Evolutionary conservation across 2,329 filamentous ascomycete genomes (phyloP), one percentile per base, ranked within the genome.

Genomic region (Colletotrichum sp.): DNA sequence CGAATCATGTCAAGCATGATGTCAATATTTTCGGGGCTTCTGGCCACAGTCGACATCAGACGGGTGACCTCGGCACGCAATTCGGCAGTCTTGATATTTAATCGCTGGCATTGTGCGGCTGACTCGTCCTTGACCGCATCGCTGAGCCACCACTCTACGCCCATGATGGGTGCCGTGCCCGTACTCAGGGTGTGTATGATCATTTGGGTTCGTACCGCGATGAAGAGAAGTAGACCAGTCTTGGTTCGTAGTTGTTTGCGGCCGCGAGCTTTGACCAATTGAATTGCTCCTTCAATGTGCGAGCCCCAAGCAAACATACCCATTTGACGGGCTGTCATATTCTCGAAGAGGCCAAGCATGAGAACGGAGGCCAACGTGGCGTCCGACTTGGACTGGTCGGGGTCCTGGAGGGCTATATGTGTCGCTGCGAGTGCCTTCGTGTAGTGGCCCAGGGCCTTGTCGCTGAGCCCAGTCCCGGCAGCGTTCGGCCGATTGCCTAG

Each of bases 231-330:
- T 36, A 89, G 81, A 1, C 91, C 92, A 4, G 86, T 84, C 80
- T 87, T 88, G 16, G 89, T 91, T 57, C 85, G 84, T 12, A 92
- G 80, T 78, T 92, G 90, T 77, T 89, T 88, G 78, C 87, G 88
- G 6, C 91, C 90, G 61, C 92, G 87, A 12, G 88, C 87, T 80
- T 90, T 91, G 69, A 92, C 90, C 2, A 93, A 84, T 78, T 91
- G 89, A 36, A 93, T 88, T n/a, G 92, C 92, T 5, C 91, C 92
- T 75, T 92, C 90, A n/a, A 91, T 88, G 78, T 93, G 92, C 12
- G 91, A 91, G 6, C 90, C 90, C 92, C 92, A 93, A 3, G 91
- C 90, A 32, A 78, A 78, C 75, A 78, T 78, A 55, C 77, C 77
- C 75, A 77, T 77, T 30, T 78, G 72, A 12, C 75, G 72, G 28